Evolutionary conservation across 805 yeast species (phyloP).

Genomic region (Kluyveromyces siamensis): DNA sequence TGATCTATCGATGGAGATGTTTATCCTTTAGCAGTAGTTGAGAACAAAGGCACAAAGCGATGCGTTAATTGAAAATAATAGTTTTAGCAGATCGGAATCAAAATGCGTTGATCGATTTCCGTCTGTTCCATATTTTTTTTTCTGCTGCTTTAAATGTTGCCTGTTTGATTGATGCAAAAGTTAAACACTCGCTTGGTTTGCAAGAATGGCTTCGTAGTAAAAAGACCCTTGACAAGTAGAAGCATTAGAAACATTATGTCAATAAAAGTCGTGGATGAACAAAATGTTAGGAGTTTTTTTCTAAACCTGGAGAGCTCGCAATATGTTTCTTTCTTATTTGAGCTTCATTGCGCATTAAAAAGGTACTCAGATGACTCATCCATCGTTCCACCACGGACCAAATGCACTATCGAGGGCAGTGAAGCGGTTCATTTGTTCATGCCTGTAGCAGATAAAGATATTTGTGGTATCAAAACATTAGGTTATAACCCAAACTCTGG

Average conservation of each 20-base stretch:
- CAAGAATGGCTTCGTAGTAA: no score
- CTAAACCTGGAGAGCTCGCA: slow-evolving; percentile 3
- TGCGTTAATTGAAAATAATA: no score
- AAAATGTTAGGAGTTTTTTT: slow-evolving; percentile 9
- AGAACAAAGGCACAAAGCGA: no score
- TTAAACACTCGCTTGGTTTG: no score
- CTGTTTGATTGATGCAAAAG: no score
- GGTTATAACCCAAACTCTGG: slow-evolving; percentile 38
- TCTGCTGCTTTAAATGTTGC: no score
- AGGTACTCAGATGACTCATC: slow-evolving; percentile 37
- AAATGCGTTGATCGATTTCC: no score
- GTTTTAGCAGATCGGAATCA: no score
- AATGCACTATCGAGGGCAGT: slow-evolving; percentile 30
- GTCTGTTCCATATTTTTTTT: no score
- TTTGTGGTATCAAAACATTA: slow-evolving; percentile 51
- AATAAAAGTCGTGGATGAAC: slow-evolving; percentile 6
- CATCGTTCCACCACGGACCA: slow-evolving; percentile 48
- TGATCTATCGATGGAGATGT: no score
- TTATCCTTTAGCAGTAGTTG: no score
- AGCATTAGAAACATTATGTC: not conserved
- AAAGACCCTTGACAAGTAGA: not conserved
- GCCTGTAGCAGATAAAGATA: slow-evolving; percentile 50
- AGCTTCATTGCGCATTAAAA: slow-evolving; percentile 26
- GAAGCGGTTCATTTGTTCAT: slow-evolving; percentile 46
- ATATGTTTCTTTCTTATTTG: slow-evolving; percentile 5